Percentiles rank a stretch among this genome's conserved stretches.
Conservation (phyloP, 805 yeast genomes). For the Monosporozyma solicola region DNA sequence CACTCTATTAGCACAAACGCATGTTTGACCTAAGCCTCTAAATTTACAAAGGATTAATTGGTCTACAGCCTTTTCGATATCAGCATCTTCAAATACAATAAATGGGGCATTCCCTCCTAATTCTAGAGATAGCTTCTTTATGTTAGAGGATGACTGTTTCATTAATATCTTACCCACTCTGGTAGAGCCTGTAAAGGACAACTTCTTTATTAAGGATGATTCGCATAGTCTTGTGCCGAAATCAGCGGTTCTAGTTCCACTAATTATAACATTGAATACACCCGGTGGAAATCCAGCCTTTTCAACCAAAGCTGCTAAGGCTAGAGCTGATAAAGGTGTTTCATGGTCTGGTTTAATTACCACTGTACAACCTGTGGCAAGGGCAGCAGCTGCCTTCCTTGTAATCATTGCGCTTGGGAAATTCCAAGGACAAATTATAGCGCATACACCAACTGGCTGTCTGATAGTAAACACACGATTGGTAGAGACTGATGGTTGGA, state of each 20-base stretch:
- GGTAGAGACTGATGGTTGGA: constrained; percentile 43
- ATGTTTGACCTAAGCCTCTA: constrained; percentile 56
- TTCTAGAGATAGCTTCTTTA: constrained; percentile 55
- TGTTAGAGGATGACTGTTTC: constrained; percentile 46
- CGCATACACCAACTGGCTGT: constrained; percentile 58
- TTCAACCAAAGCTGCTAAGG: constrained; percentile 45
- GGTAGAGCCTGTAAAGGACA: constrained; percentile 60
- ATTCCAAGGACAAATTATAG: constrained; percentile 58
- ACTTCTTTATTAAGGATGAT: constrained; percentile 41
- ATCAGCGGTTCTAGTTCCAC: constrained; percentile 43
- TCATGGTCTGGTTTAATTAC: constrained; percentile 54
- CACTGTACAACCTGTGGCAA: constrained; percentile 58
- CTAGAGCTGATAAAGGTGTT: constrained; percentile 54
- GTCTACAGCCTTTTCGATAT: constrained; percentile 46
- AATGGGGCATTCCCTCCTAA: constrained; percentile 64
- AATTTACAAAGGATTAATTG: constrained; percentile 48
- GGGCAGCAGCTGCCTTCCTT: constrained; percentile 54
- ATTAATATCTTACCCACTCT: constrained; percentile 51
- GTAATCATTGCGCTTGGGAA: constrained; percentile 63
- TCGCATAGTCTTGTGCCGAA: constrained; percentile 45
- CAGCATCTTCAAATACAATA: constrained; percentile 52
- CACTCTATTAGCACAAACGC: constrained; percentile 54
- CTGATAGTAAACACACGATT: constrained; percentile 46
- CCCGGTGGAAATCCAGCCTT: constrained; percentile 58
- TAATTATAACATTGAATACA: constrained; percentile 42